A percentile compares a stretch with the other conserved stretches of the same genome.
phyloP scores from a whole-genome alignment of 2,329 filamentous ascomycete species.

The Sporothrix euskadiensis region DNA sequence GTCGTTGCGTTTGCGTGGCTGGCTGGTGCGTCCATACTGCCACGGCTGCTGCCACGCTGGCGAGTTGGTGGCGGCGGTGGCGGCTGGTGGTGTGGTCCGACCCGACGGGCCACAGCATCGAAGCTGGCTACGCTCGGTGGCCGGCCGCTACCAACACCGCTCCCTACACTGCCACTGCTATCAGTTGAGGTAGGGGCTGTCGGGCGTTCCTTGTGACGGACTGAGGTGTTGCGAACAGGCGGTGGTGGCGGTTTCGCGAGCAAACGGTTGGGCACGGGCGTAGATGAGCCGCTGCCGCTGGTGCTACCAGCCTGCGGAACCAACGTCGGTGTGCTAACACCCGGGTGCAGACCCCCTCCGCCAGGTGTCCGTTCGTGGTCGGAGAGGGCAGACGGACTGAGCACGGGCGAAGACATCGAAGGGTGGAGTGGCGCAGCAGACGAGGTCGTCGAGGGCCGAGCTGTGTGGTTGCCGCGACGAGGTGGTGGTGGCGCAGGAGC shows the following conservation, averaged over 20 bases:
- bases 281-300: slow-evolving; percentile 3
- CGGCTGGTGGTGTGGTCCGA: slow-evolving; percentile 32
- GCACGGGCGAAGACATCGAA: not conserved
- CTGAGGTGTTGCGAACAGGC: slow-evolving; percentile 39
- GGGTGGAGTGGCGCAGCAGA: slow-evolving; percentile 10
- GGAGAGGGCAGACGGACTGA: slow-evolving; percentile 19
- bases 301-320: slow-evolving; percentile 32
- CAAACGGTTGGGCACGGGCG: slow-evolving; percentile 4
- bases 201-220: slow-evolving; percentile 35
- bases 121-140: slow-evolving; percentile 48
- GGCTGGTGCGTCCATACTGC: slow-evolving; percentile 43
- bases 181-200: slow-evolving; percentile 34
- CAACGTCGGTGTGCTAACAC: not conserved
- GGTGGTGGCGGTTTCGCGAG: slow-evolving; percentile 41
- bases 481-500: slow-evolving; percentile 58
- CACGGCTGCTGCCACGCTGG: slow-evolving; percentile 50
- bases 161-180: not conserved
- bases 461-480: slow-evolving; percentile 48
- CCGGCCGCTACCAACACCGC: slow-evolving; percentile 40
- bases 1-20: not conserved
- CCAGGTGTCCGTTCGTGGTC: slow-evolving; percentile 26
- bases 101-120: slow-evolving; percentile 41
- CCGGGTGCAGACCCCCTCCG: not conserved
- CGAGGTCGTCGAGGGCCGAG: slow-evolving; percentile 37
- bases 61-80: slow-evolving; percentile 55